Evolutionary conservation across 768 basidiomycete species (phyloP), one percentile per base, ranked within the genome.

Genomic region (Suillus americanus): DNA sequence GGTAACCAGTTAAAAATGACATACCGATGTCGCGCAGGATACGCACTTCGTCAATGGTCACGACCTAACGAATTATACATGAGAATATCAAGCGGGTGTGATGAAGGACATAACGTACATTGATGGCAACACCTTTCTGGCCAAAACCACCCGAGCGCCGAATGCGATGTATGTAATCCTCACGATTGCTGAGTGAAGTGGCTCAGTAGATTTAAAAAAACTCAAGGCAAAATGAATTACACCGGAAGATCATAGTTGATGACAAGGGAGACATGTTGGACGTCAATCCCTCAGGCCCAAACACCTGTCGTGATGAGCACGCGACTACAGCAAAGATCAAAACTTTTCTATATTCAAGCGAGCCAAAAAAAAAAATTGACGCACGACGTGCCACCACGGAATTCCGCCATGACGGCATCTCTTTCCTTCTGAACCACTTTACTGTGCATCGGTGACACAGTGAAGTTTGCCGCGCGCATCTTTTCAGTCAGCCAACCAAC

Each of bases 121-220:
- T 99, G 81, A 99, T 99, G 50, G 97, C 97, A 66, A 99, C 97
- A 84, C 97, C 97, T 81, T 99, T 99, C 71, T 97, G 85, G 70
- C 97, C 97, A 81, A 99, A 99, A 65, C 97, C 95, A 74, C 97
- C 97, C 64, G 96, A 97, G 67, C 97, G 95, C 78, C 97, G 97
- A 75, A 99, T 99, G 74, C 97, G 93, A 82, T 99, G 97, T 70
- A 99, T 98, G 82, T 99, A 99, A 79, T 99, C 97, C 86, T 98
- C 97, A 84, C 92, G 93, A 77, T 95, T 95, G 69, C 90, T 95
- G 67, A 60, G 40, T 65, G 67, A 65, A 62, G 50, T 45, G 53
- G 37, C 41, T 59, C 43, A 48, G 63, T 68, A 57, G 30, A 35
- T 59, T 30, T 18, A 18, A 30, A 48, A 48, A 56, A 67, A 62